Evolutionary conservation across 202 grass and related monocot species (phyloP).

Genomic region (Digitaria exilis): DNA sequence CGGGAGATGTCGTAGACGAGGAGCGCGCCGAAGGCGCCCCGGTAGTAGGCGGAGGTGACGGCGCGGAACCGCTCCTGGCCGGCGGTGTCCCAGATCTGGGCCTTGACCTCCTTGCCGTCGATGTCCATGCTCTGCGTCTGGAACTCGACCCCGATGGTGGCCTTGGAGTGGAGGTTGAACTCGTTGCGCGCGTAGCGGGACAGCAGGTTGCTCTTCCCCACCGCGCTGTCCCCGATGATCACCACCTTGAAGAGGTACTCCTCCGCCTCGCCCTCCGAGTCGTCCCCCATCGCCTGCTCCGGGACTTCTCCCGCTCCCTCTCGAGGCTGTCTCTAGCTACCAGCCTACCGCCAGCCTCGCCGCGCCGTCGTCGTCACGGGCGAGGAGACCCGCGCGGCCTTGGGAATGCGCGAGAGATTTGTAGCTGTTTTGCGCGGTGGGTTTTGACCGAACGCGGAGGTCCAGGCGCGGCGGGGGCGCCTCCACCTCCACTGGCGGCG

Average conservation of each 20-base stretch:
- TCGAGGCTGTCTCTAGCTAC: neutral
- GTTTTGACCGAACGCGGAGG: constrained; percentile 39
- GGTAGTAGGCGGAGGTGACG: constrained; percentile 97
- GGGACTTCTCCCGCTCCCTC: too few species aligned
- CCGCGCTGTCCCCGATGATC: constrained; percentile 94
- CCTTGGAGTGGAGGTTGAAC: constrained; percentile 96
- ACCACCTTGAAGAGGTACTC: constrained; percentile 99
- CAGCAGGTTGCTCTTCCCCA: constrained; percentile 96
- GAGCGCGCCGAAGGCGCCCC: constrained; percentile 88
- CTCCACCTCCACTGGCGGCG: constrained; percentile 43
- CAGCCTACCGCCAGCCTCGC: neutral
- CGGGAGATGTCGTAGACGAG: constrained; percentile 98
- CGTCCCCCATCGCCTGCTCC: constrained; percentile 57
- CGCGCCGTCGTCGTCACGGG: neutral
- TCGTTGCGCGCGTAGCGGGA: constrained; percentile 91
- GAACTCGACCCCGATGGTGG: constrained; percentile 99
- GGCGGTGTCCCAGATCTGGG: constrained; percentile 99
- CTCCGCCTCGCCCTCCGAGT: constrained; percentile 80
- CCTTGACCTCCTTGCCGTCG: constrained; percentile 96
- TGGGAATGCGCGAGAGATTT: constrained; percentile 41
- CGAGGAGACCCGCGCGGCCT: neutral
- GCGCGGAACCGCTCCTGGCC: constrained; percentile 95
- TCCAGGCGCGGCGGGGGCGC: neutral
- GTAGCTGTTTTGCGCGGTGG: constrained; percentile 22
- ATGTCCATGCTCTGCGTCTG: constrained; percentile 94